phyloP scores from a whole-genome alignment of 805 yeast genomes.

The Cyberlindnera japonica region DNA sequence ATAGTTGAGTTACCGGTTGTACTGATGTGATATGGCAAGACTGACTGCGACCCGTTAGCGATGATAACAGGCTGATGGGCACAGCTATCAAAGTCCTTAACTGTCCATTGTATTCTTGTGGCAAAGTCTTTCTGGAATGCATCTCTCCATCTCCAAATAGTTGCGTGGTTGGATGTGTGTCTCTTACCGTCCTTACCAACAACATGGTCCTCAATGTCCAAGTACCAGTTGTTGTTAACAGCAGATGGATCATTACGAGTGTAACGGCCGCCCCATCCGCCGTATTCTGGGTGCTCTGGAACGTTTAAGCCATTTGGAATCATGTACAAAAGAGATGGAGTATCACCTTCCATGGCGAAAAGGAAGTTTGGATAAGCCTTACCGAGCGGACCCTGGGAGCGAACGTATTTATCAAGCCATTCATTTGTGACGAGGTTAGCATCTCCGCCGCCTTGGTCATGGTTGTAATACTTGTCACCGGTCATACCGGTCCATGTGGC shows the following conservation, averaged over 20 bases:
- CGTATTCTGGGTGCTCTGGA: conserved; percentile 30
- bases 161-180: conserved; percentile 27
- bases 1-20: conserved; percentile 9
- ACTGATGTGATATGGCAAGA: conserved; percentile 19
- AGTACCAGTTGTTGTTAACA: conserved; percentile 19
- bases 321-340: conserved; percentile 28
- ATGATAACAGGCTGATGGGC: conserved; percentile 28
- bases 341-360: conserved; percentile 33
- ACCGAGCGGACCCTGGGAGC: conserved; percentile 29
- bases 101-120: conserved; percentile 33
- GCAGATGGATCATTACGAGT: conserved; percentile 23
- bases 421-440: conserved; percentile 23
- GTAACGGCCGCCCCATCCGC: conserved; percentile 37
- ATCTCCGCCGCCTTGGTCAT: conserved; percentile 30
- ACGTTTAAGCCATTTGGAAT: conserved; percentile 31
- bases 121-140: conserved; percentile 32
- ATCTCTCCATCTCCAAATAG: conserved; percentile 35
- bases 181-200: conserved; percentile 8
- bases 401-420: conserved; percentile 27
- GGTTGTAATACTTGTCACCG: conserved; percentile 25
- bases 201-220: conserved; percentile 25
- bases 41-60: conserved; percentile 23
- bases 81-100: conserved; percentile 24
- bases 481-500: conserved; percentile 32
- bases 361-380: conserved; percentile 23